Percentiles rank a stretch among this genome's conserved stretches.
Conservation (phyloP, 805 yeast genomes). For the Ogataea naganishii region DNA sequence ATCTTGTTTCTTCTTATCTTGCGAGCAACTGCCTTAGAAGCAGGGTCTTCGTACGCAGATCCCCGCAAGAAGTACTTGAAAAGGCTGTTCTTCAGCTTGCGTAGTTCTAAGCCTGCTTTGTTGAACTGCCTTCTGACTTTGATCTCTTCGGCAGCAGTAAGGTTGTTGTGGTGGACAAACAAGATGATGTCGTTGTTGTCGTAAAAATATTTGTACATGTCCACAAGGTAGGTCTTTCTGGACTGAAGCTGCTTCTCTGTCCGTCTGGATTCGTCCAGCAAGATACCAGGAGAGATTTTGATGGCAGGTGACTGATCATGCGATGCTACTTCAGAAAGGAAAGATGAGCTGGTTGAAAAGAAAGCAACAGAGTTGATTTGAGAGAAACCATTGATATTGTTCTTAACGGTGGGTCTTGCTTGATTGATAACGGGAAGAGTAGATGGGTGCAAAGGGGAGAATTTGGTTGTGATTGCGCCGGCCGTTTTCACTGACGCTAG, state of each 20-base stretch:
- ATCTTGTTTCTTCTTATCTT: conserved; percentile 29
- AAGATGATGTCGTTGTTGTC: conserved; percentile 62
- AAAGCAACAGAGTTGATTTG: no score
- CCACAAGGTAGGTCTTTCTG: conserved; percentile 82
- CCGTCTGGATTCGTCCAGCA: background rate
- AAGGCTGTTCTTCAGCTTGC: conserved; percentile 58
- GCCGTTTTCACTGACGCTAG: no score
- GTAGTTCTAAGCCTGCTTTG: conserved; percentile 60
- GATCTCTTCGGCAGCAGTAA: conserved; percentile 61
- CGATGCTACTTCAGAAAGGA: no score
- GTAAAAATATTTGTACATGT: conserved; percentile 66
- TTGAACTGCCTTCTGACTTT: conserved; percentile 51
- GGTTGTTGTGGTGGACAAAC: conserved; percentile 79
- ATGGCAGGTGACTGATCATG: no score
- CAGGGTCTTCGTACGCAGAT: conserved; percentile 64
- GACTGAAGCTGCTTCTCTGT: conserved; percentile 57
- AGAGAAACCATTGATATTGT: no score
- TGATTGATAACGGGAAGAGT: no score
- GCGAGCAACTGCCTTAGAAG: conserved; percentile 40
- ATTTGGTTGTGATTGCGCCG: no score
- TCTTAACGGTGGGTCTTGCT: no score
- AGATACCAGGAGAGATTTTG: no score
- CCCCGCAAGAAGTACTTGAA: conserved; percentile 74
- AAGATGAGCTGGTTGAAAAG: no score
- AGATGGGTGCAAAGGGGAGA: no score